Conservation (phyloP, 306 rosid species). For the Pyrus communis region DNA sequence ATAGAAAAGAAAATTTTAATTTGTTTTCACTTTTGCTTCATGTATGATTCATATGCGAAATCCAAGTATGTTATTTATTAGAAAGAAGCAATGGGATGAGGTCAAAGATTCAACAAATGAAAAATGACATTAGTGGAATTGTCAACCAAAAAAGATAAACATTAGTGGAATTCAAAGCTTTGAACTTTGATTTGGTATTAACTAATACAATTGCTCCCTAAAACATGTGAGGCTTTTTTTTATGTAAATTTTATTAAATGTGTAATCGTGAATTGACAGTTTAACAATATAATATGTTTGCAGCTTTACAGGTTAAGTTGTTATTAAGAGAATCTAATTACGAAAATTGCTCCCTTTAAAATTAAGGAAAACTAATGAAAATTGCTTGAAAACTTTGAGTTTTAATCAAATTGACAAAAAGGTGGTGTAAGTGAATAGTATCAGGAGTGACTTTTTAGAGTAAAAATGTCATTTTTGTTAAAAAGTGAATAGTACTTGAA, state of each 20-base stretch:
- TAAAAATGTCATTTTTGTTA: too few relatives aligned
- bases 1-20: too few relatives aligned
- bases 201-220: not conserved
- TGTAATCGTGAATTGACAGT: not conserved
- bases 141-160: not conserved
- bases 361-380: too few relatives aligned
- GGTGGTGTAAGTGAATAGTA: too few relatives aligned
- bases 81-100: not conserved
- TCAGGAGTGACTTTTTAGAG: too few relatives aligned
- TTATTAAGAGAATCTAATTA: not conserved
- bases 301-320: too few relatives aligned
- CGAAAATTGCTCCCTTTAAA: too few relatives aligned
- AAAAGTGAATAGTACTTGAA: accelerated
- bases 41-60: too few relatives aligned
- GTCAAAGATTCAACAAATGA: not conserved
- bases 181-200: not conserved
- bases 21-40: not conserved
- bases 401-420: too few relatives aligned
- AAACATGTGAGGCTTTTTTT: not conserved
- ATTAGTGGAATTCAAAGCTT: not conserved
- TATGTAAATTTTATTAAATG: not conserved
- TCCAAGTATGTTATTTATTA: not conserved
- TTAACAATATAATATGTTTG: too few relatives aligned
- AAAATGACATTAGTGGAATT: not conserved
- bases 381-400: too few relatives aligned